A percentile compares a stretch with the other conserved stretches of the same genome.
Evolutionary conservation across 768 basidiomycete species (phyloP).

Genomic region (Agaricus sinodeliciosus): DNA sequence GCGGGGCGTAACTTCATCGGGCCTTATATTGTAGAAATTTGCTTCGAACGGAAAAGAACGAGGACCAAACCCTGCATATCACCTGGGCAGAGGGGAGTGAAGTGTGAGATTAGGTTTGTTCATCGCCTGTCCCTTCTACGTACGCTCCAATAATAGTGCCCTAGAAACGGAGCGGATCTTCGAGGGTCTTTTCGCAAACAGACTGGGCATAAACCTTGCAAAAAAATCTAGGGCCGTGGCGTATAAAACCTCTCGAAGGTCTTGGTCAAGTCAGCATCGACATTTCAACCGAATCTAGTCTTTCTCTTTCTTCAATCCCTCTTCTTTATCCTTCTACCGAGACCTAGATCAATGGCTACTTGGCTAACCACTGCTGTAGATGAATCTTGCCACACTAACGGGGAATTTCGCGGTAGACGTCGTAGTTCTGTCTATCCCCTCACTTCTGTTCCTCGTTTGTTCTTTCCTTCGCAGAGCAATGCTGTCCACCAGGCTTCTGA

Average conservation of each 20-base stretch:
- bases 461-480: slow-evolving; percentile 12
- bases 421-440: slow-evolving; percentile 31
- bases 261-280: not conserved
- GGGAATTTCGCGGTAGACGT: slow-evolving; percentile 27
- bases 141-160: not conserved
- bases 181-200: not conserved
- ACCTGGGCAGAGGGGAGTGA: not conserved
- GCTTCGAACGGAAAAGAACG: not conserved
- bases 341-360: not conserved
- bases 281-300: not conserved
- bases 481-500: not conserved
- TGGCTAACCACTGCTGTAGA: slow-evolving; percentile 8
- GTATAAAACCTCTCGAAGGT: not conserved
- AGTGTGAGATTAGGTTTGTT: not conserved
- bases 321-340: not conserved
- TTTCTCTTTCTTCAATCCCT: not conserved
- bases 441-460: slow-evolving; percentile 22
- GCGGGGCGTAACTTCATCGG: not conserved
- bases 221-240: not conserved
- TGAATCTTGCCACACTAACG: slow-evolving; percentile 27
- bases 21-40: not conserved
- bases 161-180: slow-evolving; percentile 8
- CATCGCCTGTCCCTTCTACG: not conserved
- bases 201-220: not conserved
- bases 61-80: not conserved